Percentiles rank a stretch among this genome's conserved stretches.
Conservation (phyloP, 768 basidiomycete genomes). For the Boletus tylopilopsis region DNA sequence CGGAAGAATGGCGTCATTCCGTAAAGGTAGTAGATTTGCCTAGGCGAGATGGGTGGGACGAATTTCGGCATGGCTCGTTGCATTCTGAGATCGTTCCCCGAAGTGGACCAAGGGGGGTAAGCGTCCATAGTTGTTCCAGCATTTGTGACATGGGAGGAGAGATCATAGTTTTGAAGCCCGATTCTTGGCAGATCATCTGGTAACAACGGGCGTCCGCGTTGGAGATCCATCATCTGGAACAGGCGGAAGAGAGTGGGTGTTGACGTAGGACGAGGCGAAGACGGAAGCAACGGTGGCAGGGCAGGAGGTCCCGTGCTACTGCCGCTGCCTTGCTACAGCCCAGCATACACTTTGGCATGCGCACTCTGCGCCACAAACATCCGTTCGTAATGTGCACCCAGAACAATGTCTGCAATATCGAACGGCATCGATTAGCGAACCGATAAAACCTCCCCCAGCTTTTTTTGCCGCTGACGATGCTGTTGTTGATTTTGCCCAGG, state of each 20-base stretch:
- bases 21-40: background rate
- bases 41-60: constrained; percentile 18
- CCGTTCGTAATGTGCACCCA: constrained; percentile 21
- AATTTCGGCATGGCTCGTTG: constrained; percentile 28
- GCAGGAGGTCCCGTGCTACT: background rate
- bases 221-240: constrained; percentile 54
- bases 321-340: constrained; percentile 7
- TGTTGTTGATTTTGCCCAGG: constrained; percentile 21
- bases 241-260: constrained; percentile 6
- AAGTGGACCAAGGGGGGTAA: constrained; percentile 42
- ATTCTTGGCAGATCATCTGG: constrained; percentile 54
- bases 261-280: constrained; percentile 9
- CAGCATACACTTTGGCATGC: constrained; percentile 19
- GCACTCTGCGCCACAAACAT: constrained; percentile 8
- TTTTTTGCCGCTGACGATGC: constrained; percentile 14
- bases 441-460: constrained; percentile 25
- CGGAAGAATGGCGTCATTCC: too few relatives aligned
- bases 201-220: constrained; percentile 63
- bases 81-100: constrained; percentile 21
- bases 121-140: constrained; percentile 71
- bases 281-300: background rate
- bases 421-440: constrained; percentile 24
- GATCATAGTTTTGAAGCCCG: constrained; percentile 70
- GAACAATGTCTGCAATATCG: constrained; percentile 29
- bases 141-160: constrained; percentile 64